A percentile compares a stretch with the other conserved stretches of the same genome.
These are phyloP conservation scores for Sechiopsis laciniata DNA, from an alignment of 306 rosid species.

Conservation along the genomic window DNA sequence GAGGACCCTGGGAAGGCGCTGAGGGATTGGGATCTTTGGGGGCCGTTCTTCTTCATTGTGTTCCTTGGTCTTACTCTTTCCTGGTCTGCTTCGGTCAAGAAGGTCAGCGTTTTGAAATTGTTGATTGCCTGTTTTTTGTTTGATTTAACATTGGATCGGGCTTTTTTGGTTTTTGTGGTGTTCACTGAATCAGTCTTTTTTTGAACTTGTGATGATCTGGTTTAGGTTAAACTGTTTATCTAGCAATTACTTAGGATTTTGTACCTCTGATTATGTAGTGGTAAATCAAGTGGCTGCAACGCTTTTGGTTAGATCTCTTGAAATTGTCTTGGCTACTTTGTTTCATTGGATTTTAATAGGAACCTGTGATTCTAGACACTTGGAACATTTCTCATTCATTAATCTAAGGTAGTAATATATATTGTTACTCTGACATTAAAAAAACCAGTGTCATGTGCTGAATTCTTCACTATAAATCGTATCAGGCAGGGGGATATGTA, in stretches of 20 bases:
- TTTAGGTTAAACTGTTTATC: too few species aligned
- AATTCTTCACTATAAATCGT: neutral
- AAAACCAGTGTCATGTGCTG: neutral
- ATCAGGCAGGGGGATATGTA: neutral
- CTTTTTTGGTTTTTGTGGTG: neutral
- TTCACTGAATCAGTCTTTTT: neutral
- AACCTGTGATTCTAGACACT: neutral
- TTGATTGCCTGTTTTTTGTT: neutral
- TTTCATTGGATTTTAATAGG: conserved; percentile 3
- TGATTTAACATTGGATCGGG: neutral
- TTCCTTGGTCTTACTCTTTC: conserved; percentile 84
- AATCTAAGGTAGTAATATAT: neutral
- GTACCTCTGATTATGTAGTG: neutral
- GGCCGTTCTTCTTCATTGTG: conserved; percentile 94
- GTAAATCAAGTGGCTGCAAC: conserved; percentile 8
- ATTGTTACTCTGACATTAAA: neutral
- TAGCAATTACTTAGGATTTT: neutral
- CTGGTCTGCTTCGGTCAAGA: conserved; percentile 96
- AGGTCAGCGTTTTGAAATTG: conserved; percentile 38
- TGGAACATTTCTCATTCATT: neutral
- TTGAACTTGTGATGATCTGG: neutral
- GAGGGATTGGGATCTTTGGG: conserved; percentile 99
- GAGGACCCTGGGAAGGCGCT: conserved; percentile 96
- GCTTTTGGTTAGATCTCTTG: neutral
- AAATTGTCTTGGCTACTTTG: neutral